Conservation (phyloP, 1,139 yeast species). For the Hyphopichia wangnamkhiaoensis region DNA sequence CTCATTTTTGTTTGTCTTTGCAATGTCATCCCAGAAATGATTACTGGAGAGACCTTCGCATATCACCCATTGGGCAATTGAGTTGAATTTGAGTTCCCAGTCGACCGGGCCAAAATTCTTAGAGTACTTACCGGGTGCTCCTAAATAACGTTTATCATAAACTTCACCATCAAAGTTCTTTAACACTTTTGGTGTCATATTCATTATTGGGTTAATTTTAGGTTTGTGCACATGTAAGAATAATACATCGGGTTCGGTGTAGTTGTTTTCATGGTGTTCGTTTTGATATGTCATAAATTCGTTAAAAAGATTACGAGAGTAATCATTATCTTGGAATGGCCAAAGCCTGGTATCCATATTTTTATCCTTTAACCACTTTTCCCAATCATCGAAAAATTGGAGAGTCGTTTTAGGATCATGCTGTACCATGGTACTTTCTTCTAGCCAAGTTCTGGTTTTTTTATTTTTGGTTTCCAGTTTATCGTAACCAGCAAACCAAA, state of each 20-base stretch:
- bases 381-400: conserved; percentile 15
- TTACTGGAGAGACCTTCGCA: conserved; percentile 20
- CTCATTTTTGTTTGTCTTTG: conserved; percentile 18
- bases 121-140: conserved; percentile 14
- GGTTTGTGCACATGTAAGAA: conserved; percentile 49
- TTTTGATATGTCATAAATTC: conserved; percentile 11
- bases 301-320: conserved; percentile 12
- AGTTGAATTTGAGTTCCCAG: conserved; percentile 26
- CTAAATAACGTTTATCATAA: conserved; percentile 16
- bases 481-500: conserved; percentile 17
- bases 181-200: conserved; percentile 13
- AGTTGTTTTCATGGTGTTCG: conserved; percentile 6
- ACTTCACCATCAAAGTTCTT: conserved; percentile 11
- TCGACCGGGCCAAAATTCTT: conserved; percentile 17
- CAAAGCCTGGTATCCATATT: conserved; percentile 18
- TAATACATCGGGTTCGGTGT: conserved; percentile 24
- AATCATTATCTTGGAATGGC: conserved; percentile 19
- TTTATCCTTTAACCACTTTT: conserved; percentile 15
- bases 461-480: conserved; percentile 16
- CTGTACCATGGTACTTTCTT: conserved; percentile 19
- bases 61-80: conserved; percentile 24
- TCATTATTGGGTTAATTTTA: conserved; percentile 35
- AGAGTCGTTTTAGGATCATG: conserved; percentile 2
- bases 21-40: conserved; percentile 16
- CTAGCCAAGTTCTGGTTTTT: conserved; percentile 17